Conservation (phyloP, 179 eudicot species). For the Patellifolia procumbens region DNA sequence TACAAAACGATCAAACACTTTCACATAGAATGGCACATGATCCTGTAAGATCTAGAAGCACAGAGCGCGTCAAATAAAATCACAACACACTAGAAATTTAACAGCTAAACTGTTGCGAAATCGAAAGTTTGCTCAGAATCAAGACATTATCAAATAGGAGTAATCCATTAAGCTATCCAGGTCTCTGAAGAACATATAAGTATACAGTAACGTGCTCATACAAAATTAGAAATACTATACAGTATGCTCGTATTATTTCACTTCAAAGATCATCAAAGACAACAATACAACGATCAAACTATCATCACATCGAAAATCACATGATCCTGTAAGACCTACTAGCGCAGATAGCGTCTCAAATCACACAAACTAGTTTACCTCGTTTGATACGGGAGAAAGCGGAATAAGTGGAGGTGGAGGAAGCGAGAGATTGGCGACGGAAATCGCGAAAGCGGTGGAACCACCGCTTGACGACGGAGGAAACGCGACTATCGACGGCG, state of each 20-base stretch:
- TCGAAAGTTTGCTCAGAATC: neutral
- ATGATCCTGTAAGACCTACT: neutral
- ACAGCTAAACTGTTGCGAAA: neutral
- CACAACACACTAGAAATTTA: neutral
- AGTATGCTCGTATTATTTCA: neutral
- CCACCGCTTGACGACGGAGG: conserved; percentile 50
- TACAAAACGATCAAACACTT: no score
- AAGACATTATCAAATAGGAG: neutral
- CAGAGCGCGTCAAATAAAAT: no score
- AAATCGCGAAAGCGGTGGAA: conserved; percentile 54
- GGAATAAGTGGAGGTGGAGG: conserved; percentile 43
- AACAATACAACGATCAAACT: neutral
- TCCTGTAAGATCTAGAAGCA: no score
- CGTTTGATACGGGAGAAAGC: conserved; percentile 57
- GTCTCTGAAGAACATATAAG: neutral
- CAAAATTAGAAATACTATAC: no score
- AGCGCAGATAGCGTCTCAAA: neutral
- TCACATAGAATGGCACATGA: no score
- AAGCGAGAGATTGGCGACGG: conserved; percentile 50
- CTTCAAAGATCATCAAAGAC: neutral
- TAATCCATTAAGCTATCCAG: no score
- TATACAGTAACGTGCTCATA: no score
- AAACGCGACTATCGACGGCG: conserved; percentile 42
- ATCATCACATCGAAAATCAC: neutral
- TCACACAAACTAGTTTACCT: conserved; percentile 34